phyloP scores from a whole-genome alignment of 2,329 filamentous ascomycete genomes.

The Emergomyces africanus region DNA sequence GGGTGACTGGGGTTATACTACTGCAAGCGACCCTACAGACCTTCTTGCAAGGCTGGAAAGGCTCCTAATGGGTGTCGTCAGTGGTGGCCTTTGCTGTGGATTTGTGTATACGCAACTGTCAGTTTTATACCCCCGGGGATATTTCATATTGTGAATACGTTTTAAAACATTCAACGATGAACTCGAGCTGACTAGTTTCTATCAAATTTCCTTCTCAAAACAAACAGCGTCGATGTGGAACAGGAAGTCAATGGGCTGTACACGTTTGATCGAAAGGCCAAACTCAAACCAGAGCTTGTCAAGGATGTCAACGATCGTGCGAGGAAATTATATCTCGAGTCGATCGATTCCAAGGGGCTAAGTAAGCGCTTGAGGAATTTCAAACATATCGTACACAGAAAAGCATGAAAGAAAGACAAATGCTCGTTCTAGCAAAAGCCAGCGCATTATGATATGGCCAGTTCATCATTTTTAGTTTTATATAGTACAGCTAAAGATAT shows the following conservation, averaged over 20 bases:
- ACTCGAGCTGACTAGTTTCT: not conserved
- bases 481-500: too few relatives aligned
- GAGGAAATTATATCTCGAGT: conserved; percentile 32
- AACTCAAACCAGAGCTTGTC: conserved; percentile 45
- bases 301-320: conserved; percentile 46
- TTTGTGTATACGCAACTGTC: conserved; percentile 56
- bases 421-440: not conserved
- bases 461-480: not conserved
- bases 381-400: not conserved
- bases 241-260: conserved; percentile 58
- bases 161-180: not conserved
- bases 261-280: conserved; percentile 48
- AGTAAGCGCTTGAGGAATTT: not conserved
- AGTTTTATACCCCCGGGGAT: conserved; percentile 18
- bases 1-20: conserved; percentile 56
- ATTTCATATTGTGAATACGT: not conserved
- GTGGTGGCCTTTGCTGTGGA: conserved; percentile 45
- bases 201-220: too few relatives aligned
- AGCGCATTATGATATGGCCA: not conserved
- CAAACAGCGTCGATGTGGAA: conserved; percentile 40
- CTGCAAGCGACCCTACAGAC: conserved; percentile 47
- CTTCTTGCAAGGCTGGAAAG: conserved; percentile 46
- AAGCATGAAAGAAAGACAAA: not conserved
- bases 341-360: conserved; percentile 7
- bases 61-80: conserved; percentile 45